These are phyloP conservation scores for Suhomyces canberraensis DNA, from an alignment of 805 yeast species.

Conservation along the genomic window DNA sequence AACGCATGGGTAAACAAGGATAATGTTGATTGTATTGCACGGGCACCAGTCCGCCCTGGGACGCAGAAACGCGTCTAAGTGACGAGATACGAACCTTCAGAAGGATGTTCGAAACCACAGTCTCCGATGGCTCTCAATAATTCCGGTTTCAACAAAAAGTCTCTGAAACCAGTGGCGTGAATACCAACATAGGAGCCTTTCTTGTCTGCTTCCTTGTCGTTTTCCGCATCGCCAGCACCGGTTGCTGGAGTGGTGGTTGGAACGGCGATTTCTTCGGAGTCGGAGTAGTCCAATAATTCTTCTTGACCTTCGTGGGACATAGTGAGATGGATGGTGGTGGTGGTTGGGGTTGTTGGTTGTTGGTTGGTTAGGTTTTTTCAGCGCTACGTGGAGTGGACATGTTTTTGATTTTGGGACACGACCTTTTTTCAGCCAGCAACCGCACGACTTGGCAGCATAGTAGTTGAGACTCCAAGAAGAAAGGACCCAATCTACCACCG, in stretches of 20 bases:
- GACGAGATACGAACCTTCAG: conserved; percentile 76
- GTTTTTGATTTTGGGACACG: background rate
- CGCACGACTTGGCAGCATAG: background rate
- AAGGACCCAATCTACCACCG: no score
- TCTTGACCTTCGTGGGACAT: conserved; percentile 98
- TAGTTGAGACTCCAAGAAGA: no score
- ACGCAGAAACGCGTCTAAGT: background rate
- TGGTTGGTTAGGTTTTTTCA: background rate
- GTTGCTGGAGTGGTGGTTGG: conserved; percentile 46
- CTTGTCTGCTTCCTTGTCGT: conserved; percentile 67
- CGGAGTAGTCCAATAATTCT: conserved; percentile 98
- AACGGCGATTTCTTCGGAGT: conserved; percentile 91
- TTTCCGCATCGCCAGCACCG: conserved; percentile 41
- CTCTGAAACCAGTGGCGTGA: conserved; percentile 98
- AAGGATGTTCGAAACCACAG: conserved; percentile 99
- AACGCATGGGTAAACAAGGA: no score
- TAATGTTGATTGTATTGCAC: no score
- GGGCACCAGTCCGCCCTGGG: no score
- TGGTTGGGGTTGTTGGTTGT: conserved; percentile 3
- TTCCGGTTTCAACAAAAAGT: conserved; percentile 94
- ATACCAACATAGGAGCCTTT: conserved; percentile 98
- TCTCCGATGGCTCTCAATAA: conserved; percentile 95
- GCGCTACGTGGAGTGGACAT: background rate
- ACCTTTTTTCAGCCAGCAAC: background rate
- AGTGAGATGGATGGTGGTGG: conserved; percentile 2